phyloP scores from a whole-genome alignment of 2,329 filamentous ascomycete species.

The Ascochyta clinopodiicola region DNA sequence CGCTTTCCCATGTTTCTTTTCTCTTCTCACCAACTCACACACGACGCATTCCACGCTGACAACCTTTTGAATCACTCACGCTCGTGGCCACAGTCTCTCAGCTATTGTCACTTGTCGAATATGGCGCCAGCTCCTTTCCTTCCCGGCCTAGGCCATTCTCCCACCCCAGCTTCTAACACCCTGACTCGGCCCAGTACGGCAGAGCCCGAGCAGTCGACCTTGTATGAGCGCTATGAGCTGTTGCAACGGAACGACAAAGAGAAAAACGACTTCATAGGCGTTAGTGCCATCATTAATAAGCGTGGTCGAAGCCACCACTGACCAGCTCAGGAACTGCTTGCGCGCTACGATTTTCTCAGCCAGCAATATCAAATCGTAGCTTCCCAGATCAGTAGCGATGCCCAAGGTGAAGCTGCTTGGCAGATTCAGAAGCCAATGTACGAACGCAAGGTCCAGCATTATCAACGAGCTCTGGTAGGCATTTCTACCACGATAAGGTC shows the following conservation, averaged over 20 bases:
- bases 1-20: slow-evolving; percentile 13
- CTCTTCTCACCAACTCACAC: slow-evolving; percentile 7
- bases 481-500: neutral
- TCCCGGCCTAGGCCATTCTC: slow-evolving; percentile 15
- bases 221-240: slow-evolving; percentile 43
- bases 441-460: slow-evolving; percentile 21
- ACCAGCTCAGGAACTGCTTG: slow-evolving; percentile 48
- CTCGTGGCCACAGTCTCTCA: neutral
- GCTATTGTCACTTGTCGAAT: neutral
- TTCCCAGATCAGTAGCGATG: slow-evolving; percentile 35
- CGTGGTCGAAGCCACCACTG: neutral
- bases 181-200: neutral
- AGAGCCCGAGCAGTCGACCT: slow-evolving; percentile 15
- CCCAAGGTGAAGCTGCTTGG: slow-evolving; percentile 24
- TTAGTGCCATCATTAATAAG: slow-evolving; percentile 14
- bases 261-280: slow-evolving; percentile 45
- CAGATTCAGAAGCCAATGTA: slow-evolving; percentile 32
- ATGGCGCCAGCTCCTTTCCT: slow-evolving; percentile 26
- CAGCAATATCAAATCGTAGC: slow-evolving; percentile 39
- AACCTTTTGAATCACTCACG: neutral
- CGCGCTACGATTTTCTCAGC: slow-evolving; percentile 48
- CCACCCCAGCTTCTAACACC: neutral
- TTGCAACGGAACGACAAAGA: slow-evolving; percentile 37
- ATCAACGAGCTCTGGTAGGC: slow-evolving; percentile 38
- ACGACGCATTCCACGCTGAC: neutral